Percentiles rank a stretch among this genome's conserved stretches.
Evolutionary conservation across 805 yeast genomes (phyloP).

Genomic region (Saccharomycopsis fodiens): DNA sequence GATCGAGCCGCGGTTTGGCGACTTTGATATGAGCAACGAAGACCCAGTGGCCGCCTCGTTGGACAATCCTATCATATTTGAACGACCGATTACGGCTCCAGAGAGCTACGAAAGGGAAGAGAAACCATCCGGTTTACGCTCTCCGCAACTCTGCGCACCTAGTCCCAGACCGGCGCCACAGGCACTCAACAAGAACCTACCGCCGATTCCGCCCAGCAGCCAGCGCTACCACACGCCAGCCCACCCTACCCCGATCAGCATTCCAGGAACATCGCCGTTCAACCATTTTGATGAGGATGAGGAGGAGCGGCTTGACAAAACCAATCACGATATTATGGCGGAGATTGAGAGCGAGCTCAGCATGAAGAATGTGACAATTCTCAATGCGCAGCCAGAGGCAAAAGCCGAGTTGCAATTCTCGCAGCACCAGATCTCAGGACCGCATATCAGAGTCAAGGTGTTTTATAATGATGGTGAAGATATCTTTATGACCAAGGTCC

Average conservation of each 20-base stretch:
- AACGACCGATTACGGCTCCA: conserved; percentile 10
- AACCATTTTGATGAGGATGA: conserved; percentile 12
- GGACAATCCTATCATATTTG: conserved; percentile 16
- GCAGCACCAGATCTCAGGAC: conserved; percentile 18
- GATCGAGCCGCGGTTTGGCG: conserved; percentile 27
- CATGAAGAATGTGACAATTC: conserved; percentile 8
- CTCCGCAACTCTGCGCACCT: not conserved
- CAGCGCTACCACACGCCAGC: conserved; percentile 3
- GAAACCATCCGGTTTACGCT: not conserved
- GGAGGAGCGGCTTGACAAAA: conserved; percentile 13
- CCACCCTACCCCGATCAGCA: conserved; percentile 15
- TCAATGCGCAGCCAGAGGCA: conserved; percentile 1
- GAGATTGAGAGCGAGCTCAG: conserved; percentile 20
- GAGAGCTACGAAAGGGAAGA: not conserved
- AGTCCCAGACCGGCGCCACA: not conserved
- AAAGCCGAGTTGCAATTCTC: conserved; percentile 4
- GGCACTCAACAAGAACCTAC: conserved; percentile 17
- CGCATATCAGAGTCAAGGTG: conserved; percentile 19
- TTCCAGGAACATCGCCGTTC: conserved; percentile 11
- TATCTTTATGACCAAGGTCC: conserved; percentile 18
- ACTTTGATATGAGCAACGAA: conserved; percentile 24
- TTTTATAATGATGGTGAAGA: conserved; percentile 21
- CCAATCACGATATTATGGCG: conserved; percentile 18
- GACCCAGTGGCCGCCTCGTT: conserved; percentile 12
- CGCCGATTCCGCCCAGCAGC: conserved; percentile 18